Evolutionary conservation across 139 green algal genomes (phyloP).

Genomic region (Closterium sp.): DNA sequence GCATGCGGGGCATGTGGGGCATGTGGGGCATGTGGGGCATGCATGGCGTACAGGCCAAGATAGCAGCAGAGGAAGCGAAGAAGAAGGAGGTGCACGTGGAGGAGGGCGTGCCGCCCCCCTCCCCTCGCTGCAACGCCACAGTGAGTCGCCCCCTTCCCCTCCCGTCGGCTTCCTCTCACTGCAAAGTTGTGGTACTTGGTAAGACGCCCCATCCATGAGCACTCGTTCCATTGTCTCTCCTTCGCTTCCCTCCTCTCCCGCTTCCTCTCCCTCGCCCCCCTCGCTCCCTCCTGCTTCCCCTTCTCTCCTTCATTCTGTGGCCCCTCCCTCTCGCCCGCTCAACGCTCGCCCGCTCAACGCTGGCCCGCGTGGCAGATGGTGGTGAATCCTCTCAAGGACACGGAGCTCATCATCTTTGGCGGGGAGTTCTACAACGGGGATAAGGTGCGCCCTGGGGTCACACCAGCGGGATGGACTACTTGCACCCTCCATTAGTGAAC

Average conservation of each 20-base stretch:
- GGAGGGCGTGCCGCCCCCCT: conserved; percentile 66
- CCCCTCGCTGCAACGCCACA: conserved; percentile 75
- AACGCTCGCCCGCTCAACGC: too few relatives aligned
- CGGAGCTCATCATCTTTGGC: conserved; percentile 84
- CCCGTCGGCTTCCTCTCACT: neutral
- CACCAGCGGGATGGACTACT: too few relatives aligned
- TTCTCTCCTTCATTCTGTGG: neutral
- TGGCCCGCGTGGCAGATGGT: neutral
- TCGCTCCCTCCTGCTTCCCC: neutral
- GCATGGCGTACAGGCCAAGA: conserved; percentile 50
- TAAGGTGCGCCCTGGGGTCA: conserved; percentile 60
- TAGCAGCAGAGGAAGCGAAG: conserved; percentile 68
- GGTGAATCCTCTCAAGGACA: conserved; percentile 16
- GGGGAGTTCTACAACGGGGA: conserved; percentile 85
- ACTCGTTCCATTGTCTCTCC: too few relatives aligned
- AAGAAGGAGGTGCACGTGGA: conserved; percentile 59
- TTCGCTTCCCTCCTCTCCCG: neutral
- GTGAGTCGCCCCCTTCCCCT: conserved; percentile 48
- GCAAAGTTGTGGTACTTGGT: too few relatives aligned
- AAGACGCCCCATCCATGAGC: too few relatives aligned
- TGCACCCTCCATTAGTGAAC: too few relatives aligned
- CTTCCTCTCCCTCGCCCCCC: too few relatives aligned
- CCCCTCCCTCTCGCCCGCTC: neutral
- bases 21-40: neutral
- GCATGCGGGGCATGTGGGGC: neutral